Base-by-base conservation (phyloP, 2,329 filamentous ascomycete species). In the Akanthomyces lecanii region DNA sequence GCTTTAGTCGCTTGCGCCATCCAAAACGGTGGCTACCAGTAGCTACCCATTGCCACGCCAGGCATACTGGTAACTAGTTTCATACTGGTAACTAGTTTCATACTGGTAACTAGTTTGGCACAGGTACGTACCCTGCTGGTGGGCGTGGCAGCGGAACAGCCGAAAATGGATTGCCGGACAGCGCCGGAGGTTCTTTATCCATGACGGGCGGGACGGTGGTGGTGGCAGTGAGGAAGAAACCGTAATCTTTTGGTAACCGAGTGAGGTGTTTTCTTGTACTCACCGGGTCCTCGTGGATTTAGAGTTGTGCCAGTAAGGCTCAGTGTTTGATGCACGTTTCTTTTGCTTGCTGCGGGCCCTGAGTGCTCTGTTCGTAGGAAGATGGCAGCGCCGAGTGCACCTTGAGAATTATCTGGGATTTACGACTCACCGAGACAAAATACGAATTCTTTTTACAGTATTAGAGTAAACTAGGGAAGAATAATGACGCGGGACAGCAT, bases 131-230 rank as follows among this genome's bases (percentile, higher is more conserved):
- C 33, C 33, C 25, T 23, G 54, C 16, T 45, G 33, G 33, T 28
- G 23, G 5, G 21, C 2, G 33, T 10, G 33, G 33, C 33, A 53
- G 40, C 48, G 58, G 48, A 61, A 53, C 12, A 53, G 48, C 58
- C 58, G 58, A 61, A 61, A 53, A 61, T 47, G 58, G 58, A 61
- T 28, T 61, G n/a, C 58, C 58, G 48, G 58, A 21, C 58, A 52
- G 18, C 38, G 18, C 50, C 12, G 48, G 38, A 45, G 16, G 30
- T 18, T 10, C 21, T 30, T 40, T 25, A 50, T 47, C 42, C 14
- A 18, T 47, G n/a, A 25, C n/a, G n/a, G 44, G 7, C 16, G 1
- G 28, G 16, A 14, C 3, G 44, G 5, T 7, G 21, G 5, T 7
- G 21, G 28, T 25, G 11, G 18, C 50, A 36, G 50, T 18, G 28